phyloP scores from a whole-genome alignment of 2,329 filamentous ascomycete genomes.

The Hymenoscyphus salicellus region DNA sequence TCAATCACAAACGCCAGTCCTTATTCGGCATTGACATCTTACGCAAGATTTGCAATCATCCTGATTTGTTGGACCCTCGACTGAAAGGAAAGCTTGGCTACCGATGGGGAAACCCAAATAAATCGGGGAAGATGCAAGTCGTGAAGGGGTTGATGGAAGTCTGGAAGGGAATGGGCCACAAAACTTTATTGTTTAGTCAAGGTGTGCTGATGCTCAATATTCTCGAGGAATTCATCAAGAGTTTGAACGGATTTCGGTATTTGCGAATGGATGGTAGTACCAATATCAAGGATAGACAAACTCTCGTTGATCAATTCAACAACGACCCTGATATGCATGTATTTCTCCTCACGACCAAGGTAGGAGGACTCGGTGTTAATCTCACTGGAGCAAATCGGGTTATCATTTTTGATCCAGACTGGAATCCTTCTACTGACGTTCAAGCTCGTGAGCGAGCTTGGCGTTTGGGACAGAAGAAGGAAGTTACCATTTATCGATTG shows the following conservation, averaged over 20 bases:
- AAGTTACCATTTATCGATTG: constrained; percentile 94
- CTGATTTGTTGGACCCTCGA: constrained; percentile 72
- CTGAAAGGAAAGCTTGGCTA: constrained; percentile 59
- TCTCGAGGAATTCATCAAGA: constrained; percentile 73
- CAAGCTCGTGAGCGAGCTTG: constrained; percentile 94
- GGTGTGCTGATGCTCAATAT: constrained; percentile 95
- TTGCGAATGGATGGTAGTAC: constrained; percentile 93
- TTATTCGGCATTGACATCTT: constrained; percentile 88
- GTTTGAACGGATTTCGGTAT: constrained; percentile 69
- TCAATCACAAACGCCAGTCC: constrained; percentile 71
- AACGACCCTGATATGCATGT: constrained; percentile 74
- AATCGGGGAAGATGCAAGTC: constrained; percentile 95
- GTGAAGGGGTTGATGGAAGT: constrained; percentile 81
- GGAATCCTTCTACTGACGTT: constrained; percentile 95
- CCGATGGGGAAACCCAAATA: constrained; percentile 71
- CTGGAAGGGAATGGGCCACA: constrained; percentile 84
- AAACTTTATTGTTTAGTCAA: constrained; percentile 89
- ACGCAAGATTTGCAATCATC: constrained; percentile 96
- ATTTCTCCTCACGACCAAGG: constrained; percentile 92
- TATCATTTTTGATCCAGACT: constrained; percentile 97
- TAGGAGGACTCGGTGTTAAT: constrained; percentile 90
- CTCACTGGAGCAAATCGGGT: constrained; percentile 92
- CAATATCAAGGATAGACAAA: constrained; percentile 81
- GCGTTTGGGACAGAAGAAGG: constrained; percentile 90
- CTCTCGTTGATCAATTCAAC: constrained; percentile 91